These are phyloP conservation scores for Ganoderma leucocontextum DNA, from an alignment of 1,284 basidiomycete species.

Conservation along the genomic window DNA sequence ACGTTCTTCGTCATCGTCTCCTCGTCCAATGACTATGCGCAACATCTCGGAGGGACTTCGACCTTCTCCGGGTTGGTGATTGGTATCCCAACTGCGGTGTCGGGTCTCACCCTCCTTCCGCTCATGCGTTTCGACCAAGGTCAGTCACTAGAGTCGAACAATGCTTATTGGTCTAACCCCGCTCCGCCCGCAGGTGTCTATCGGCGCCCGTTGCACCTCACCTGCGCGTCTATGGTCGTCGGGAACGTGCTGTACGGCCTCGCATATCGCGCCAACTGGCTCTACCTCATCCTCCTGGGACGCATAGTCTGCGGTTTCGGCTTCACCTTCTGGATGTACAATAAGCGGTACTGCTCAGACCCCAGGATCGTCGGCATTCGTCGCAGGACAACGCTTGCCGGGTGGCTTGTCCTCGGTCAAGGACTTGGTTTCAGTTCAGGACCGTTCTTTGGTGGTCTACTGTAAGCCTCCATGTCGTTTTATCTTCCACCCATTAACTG, in stretches of 20 bases:
- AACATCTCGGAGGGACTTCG: conserved; percentile 66
- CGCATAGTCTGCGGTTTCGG: conserved; percentile 60
- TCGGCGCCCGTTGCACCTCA: conserved; percentile 51
- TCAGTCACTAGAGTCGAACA: conserved; percentile 34
- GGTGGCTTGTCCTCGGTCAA: conserved; percentile 71
- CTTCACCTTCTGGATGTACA: conserved; percentile 56
- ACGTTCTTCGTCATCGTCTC: conserved; percentile 77
- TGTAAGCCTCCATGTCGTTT: conserved; percentile 38
- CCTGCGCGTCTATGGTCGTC: conserved; percentile 50
- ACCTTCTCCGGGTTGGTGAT: conserved; percentile 76
- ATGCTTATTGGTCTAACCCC: neutral
- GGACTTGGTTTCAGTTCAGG: conserved; percentile 70
- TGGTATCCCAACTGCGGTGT: conserved; percentile 69
- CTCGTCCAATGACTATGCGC: conserved; percentile 68
- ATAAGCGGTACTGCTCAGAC: conserved; percentile 72
- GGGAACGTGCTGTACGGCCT: conserved; percentile 55
- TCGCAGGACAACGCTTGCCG: conserved; percentile 67
- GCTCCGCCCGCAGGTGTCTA: conserved; percentile 55
- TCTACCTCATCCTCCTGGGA: conserved; percentile 59
- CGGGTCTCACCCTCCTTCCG: conserved; percentile 67
- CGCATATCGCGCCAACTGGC: conserved; percentile 53
- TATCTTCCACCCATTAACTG: neutral
- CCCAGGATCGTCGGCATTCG: conserved; percentile 71
- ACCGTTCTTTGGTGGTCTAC: conserved; percentile 48
- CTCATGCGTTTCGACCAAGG: conserved; percentile 65